A percentile compares a stretch with the other conserved stretches of the same genome.
Conservation (phyloP, 805 yeast genomes). For the Saturnispora sanitii region DNA sequence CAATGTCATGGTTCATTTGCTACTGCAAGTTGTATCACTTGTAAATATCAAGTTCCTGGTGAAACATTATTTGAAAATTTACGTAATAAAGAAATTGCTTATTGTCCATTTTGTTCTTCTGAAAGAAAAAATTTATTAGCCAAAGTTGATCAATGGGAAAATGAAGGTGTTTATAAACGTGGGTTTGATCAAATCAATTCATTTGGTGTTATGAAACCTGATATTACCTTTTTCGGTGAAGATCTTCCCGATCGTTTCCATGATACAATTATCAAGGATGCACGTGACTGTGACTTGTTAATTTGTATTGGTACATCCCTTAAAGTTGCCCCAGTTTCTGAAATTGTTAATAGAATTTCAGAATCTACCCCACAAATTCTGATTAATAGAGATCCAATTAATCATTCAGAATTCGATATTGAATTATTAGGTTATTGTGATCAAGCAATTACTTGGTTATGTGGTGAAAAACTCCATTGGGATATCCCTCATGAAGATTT, state of each 20-base stretch:
- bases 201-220: constrained; percentile 83
- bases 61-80: constrained; percentile 51
- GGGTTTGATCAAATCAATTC: constrained; percentile 33
- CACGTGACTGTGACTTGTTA: constrained; percentile 61
- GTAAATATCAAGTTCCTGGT: constrained; percentile 60
- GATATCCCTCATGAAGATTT: constrained; percentile 46
- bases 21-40: constrained; percentile 72
- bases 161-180: constrained; percentile 21
- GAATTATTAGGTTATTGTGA: constrained; percentile 75
- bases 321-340: constrained; percentile 87
- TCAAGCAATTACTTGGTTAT: constrained; percentile 60
- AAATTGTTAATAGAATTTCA: constrained; percentile 67
- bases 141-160: constrained; percentile 25
- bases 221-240: constrained; percentile 88
- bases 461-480: constrained; percentile 47
- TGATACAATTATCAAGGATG: constrained; percentile 46
- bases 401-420: constrained; percentile 71
- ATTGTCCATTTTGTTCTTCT: constrained; percentile 57
- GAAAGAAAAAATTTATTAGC: constrained; percentile 29
- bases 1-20: constrained; percentile 95
- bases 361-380: constrained; percentile 73
- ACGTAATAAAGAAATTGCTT: constrained; percentile 49
- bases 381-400: constrained; percentile 67
- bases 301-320: constrained; percentile 85
- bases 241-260: constrained; percentile 65